Base-by-base conservation (phyloP, 2,329 filamentous ascomycete genomes). In the Metarhizium guizhouense region DNA sequence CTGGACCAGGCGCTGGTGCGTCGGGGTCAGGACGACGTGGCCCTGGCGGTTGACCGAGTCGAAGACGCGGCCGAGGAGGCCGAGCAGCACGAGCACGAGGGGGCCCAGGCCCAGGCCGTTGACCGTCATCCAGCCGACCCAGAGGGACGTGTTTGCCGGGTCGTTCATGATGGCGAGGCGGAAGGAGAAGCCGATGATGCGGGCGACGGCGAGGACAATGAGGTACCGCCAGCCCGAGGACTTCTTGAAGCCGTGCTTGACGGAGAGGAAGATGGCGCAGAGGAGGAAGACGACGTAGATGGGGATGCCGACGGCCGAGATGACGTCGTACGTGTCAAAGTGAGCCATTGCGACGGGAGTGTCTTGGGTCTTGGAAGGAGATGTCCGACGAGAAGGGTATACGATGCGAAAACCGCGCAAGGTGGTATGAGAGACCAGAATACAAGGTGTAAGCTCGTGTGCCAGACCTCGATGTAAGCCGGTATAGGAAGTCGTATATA, bases 141-240 rank as follows among this genome's bases (percentile, higher is more conserved):
- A 71, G 34, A 72, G 66, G 34, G 51, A 59, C 36, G 56, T 55
- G 59, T 72, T 79, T 0, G 75, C 78, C 0, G 80, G 78, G 57
- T 84, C 77, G 14, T 82, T 65, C 49, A 82, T 59, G 45, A 66
- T 68, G 50, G 64, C 68, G 6, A 72, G 66, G 55, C 63, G 65
- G 13, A 84, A 56, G n/a, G 74, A 70, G 60, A 82, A 76, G 58
- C 74, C 68, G 51, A 84, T 73, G 54, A 87, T 80, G 71, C 85
- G 81, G 55, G 67, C 73, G 14, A 84, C 70, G 2, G 83, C 74
- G 14, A 83, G 73, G 30, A 86, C 75, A 14, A 86, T 71, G 62
- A 86, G 78, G 10, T 84, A 74, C 25, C 83, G 76, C 51, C 82
- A 85, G 4, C 83, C 83, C 16, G 79, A 79, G 8, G 84, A 76